Evolutionary conservation across 23 red algal genomes (phyloP), one percentile per base, ranked within the genome.

Genomic region (Gracilaria gracilis): DNA sequence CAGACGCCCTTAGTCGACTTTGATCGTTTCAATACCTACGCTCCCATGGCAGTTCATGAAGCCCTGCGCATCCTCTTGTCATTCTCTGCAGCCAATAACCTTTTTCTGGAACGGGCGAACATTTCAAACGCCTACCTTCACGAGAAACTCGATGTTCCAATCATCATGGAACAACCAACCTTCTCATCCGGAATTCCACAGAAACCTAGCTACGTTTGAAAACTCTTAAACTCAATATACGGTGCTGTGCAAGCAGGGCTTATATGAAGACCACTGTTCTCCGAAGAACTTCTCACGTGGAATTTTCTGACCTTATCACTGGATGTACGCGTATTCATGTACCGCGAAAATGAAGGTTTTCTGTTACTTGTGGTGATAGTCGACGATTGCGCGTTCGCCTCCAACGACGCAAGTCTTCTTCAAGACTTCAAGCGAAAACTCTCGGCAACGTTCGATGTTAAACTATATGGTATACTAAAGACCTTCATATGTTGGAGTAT

Each of bases 91-190:
- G 67, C 84, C 11, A 17, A 0, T 57, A 49, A 75, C 15, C 25
- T 88, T 33, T 6, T 88, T 48, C 14, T 88, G 13, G 67, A 88
- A 78, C 64, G 67, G 24, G 53, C 28, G 67, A 42, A 88, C 4
- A 67, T 88, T 8, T 47, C 28, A 0, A 88, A 75, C 47, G 0
- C 84, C 4, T 77, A 76, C 0, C 20, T 88, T 0, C 74, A 88
- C 48, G 84, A 48, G 7, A 59, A 88, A 4, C 65, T 88, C 5
- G 66, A 88, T n/a, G 39, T 23, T 11, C 17, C 23, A 4, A 48
- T 88, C 0, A 13, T 59, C 37, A 88, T 64, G 48, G 42, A 88
- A 66, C 46, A 88, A 33, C 69, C 65, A 20, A 88, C 66, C 20
- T 38, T 77, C 23, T 88, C 84, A 21, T 35, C 67, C 21, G 40